Percentiles rank a stretch among this genome's conserved stretches.
These are phyloP conservation scores for Xerocomellus dryophilus DNA, from an alignment of 768 basidiomycete species.

Conservation along the genomic window DNA sequence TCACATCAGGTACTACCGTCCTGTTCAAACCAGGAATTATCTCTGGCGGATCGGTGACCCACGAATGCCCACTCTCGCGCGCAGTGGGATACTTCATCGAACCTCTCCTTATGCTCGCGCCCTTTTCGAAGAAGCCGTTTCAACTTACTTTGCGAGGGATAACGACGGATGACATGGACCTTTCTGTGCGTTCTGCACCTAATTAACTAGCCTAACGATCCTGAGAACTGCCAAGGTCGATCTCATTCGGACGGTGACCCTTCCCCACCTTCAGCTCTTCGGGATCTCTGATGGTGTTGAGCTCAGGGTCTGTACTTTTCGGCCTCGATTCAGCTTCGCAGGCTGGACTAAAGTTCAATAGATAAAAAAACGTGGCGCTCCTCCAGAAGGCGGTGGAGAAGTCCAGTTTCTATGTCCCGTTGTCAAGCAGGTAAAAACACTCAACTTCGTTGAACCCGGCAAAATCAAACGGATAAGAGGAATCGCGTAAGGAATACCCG, in stretches of 20 bases:
- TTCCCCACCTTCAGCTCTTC: constrained; percentile 88
- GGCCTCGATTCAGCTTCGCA: background rate
- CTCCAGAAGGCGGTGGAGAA: constrained; percentile 91
- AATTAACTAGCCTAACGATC: constrained; percentile 4
- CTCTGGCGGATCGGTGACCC: constrained; percentile 72
- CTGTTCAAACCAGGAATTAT: constrained; percentile 92
- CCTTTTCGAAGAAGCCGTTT: constrained; percentile 86
- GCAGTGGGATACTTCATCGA: constrained; percentile 95
- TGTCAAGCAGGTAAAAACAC: constrained; percentile 85
- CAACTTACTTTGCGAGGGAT: constrained; percentile 82
- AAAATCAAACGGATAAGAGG: constrained; percentile 94
- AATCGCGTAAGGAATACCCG: constrained; percentile 67
- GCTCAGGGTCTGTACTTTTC: constrained; percentile 55
- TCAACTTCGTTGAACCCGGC: constrained; percentile 90
- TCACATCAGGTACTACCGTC: constrained; percentile 73
- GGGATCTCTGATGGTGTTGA: constrained; percentile 90
- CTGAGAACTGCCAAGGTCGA: constrained; percentile 58
- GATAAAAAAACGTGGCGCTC: constrained; percentile 93
- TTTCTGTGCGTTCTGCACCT: constrained; percentile 59
- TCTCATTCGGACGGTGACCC: constrained; percentile 81
- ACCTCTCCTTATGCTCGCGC: constrained; percentile 83
- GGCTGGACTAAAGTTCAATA: constrained; percentile 28
- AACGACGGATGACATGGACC: constrained; percentile 89
- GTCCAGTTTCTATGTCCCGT: constrained; percentile 90
- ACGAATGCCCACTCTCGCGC: constrained; percentile 86